Conservation (phyloP, 495 filamentous ascomycete genomes). For the Usnea hakonensis region DNA sequence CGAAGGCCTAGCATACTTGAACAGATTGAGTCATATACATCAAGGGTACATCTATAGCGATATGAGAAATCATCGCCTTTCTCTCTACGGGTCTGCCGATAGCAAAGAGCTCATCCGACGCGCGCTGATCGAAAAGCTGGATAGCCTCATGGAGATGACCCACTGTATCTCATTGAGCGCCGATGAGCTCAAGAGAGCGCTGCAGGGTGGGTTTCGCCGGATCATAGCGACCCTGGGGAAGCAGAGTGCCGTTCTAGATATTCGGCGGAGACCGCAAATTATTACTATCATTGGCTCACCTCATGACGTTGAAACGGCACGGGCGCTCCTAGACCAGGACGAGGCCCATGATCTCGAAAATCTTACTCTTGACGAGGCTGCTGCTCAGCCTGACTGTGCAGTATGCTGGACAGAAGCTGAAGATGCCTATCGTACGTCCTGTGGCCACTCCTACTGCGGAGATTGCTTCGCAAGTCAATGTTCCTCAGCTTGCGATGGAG, state of each 20-base stretch:
- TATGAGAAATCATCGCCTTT: constrained; percentile 17
- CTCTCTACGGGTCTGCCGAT: constrained; percentile 24
- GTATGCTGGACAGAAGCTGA: constrained; percentile 37
- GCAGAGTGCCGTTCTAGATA: constrained; percentile 5
- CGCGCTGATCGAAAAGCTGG: constrained; percentile 4
- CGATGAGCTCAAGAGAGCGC: constrained; percentile 9
- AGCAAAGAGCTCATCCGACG: constrained; percentile 18
- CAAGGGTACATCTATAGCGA: constrained; percentile 11
- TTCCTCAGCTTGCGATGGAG: constrained; percentile 19
- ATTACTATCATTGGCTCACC: constrained; percentile 2
- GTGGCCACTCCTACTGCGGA: constrained; percentile 39
- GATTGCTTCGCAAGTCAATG: constrained; percentile 38
- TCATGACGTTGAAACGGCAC: not conserved
- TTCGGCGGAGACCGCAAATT: not conserved
- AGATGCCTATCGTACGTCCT: constrained; percentile 32
- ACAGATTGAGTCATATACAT: not conserved
- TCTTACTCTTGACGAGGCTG: not conserved
- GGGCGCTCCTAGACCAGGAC: not conserved
- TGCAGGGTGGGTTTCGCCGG: constrained; percentile 10
- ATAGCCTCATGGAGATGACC: not conserved
- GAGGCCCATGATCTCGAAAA: not conserved
- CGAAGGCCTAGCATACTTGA: constrained; percentile 7
- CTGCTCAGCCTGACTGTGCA: constrained; percentile 26
- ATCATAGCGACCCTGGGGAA: constrained; percentile 14
- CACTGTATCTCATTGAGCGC: constrained; percentile 8